These are phyloP conservation scores for Penicillium sp. DNA, from an alignment of 2,329 filamentous ascomycete species.

Conservation along the genomic window DNA sequence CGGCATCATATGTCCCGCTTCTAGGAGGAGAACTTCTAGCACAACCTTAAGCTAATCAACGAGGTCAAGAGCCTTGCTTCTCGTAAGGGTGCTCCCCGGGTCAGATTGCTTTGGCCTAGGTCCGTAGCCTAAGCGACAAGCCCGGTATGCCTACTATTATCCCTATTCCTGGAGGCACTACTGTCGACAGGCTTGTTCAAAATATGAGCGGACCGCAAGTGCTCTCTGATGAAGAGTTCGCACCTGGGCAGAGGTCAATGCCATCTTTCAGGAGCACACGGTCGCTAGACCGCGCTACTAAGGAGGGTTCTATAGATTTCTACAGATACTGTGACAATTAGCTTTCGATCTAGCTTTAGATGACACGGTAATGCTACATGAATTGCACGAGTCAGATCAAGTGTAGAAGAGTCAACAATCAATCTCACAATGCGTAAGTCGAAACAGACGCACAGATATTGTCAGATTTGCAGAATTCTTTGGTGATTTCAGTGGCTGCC, in stretches of 20 bases:
- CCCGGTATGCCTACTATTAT: constrained; percentile 43
- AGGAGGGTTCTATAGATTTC: not conserved
- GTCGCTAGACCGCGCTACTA: constrained; percentile 33
- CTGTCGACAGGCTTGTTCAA: constrained; percentile 34
- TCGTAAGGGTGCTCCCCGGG: constrained; percentile 42
- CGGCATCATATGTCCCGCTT: constrained; percentile 46
- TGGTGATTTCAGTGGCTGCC: too few relatives aligned
- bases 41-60: constrained; percentile 48
- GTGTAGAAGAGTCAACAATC: constrained; percentile 45
- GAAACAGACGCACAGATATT: constrained; percentile 31
- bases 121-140: constrained; percentile 40
- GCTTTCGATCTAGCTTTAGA: constrained; percentile 8
- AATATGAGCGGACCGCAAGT: constrained; percentile 29
- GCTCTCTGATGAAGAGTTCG: constrained; percentile 38
- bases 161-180: constrained; percentile 36
- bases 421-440: constrained; percentile 35
- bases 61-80: constrained; percentile 43
- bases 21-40: constrained; percentile 47
- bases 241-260: constrained; percentile 49
- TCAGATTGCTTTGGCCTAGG: constrained; percentile 50
- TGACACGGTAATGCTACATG: constrained; percentile 5
- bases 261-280: constrained; percentile 46
- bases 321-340: constrained; percentile 12
- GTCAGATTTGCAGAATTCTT: constrained; percentile 47
- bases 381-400: constrained; percentile 39